These are phyloP conservation scores for Phytophthora nicotianae DNA, from an alignment of 352 stramenopile genomes.

Conservation along the genomic window DNA sequence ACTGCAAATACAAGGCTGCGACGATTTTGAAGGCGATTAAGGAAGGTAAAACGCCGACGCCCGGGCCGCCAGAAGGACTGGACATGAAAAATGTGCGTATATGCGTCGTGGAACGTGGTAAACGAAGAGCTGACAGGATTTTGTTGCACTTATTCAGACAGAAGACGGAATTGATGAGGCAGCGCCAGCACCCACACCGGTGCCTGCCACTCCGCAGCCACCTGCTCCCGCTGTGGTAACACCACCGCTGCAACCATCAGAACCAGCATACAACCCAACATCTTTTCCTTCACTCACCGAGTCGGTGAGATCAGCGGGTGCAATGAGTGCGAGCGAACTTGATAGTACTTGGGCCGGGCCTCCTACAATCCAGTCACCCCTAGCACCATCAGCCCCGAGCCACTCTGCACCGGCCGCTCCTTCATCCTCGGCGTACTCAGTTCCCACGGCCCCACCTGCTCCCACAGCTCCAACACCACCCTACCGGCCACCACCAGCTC, in stretches of 20 bases:
- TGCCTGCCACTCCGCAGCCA: conserved; percentile 15
- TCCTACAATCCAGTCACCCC: conserved; percentile 7
- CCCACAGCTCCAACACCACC: conserved; percentile 14
- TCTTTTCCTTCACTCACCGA: conserved; percentile 64
- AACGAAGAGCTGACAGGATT: conserved; percentile 1
- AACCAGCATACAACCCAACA: conserved; percentile 7
- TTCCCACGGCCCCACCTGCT: conserved; percentile 9
- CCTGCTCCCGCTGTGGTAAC: conserved; percentile 19
- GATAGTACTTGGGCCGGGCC: conserved; percentile 28
- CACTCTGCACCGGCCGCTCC: conserved; percentile 21
- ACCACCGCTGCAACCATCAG: conserved; percentile 13
- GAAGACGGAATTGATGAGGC: conserved; percentile 23
- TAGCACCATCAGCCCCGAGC: conserved; percentile 13
- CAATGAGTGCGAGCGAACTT: conserved; percentile 36
- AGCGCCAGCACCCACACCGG: conserved; percentile 1
- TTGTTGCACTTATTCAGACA: conserved; percentile 12
- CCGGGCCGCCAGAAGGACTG: conserved; percentile 73
- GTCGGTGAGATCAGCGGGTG: conserved; percentile 42
- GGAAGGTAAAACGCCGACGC: conserved; percentile 83
- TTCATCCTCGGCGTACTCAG: conserved; percentile 16
- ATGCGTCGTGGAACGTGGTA: background rate
- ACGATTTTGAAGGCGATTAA: conserved; percentile 97
- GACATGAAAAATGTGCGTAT: conserved; percentile 43
- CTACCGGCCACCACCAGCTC: conserved; percentile 24
- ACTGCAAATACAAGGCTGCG: conserved; percentile 96